Conservation (phyloP, 345 rosid genomes). For the Cardamine occulta region DNA sequence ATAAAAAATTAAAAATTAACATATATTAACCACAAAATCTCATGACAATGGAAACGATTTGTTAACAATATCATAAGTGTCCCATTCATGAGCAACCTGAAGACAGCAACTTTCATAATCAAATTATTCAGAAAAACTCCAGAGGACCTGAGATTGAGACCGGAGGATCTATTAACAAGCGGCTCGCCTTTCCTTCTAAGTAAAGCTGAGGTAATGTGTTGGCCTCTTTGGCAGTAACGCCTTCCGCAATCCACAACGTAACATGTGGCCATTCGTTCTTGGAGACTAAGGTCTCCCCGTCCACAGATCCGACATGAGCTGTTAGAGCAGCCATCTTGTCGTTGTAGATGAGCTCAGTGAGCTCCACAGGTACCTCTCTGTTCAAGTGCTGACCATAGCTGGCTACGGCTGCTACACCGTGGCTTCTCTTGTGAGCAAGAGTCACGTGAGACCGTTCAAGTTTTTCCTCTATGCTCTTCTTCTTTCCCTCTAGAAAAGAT, state of each 20-base stretch:
- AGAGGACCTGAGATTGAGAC: constrained; percentile 65
- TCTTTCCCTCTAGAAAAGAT: constrained; percentile 57
- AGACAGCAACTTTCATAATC: constrained; percentile 8
- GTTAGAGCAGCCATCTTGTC: constrained; percentile 81
- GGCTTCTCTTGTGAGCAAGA: constrained; percentile 94
- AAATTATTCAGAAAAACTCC: constrained; percentile 56
- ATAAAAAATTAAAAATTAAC: neutral
- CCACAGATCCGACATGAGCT: constrained; percentile 67
- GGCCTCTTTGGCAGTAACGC: constrained; percentile 76
- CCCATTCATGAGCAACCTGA: constrained; percentile 26
- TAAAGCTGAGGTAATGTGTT: constrained; percentile 65
- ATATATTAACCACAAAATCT: constrained; percentile 35
- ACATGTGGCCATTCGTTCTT: constrained; percentile 91
- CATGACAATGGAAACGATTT: constrained; percentile 24
- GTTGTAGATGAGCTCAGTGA: constrained; percentile 70
- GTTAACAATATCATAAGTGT: neutral
- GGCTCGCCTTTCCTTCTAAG: constrained; percentile 72
- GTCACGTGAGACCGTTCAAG: constrained; percentile 74
- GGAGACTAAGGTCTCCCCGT: constrained; percentile 60
- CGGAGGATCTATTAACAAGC: constrained; percentile 69
- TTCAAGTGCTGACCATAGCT: constrained; percentile 56
- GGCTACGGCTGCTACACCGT: constrained; percentile 84
- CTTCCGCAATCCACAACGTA: constrained; percentile 83
- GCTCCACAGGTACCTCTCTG: constrained; percentile 65
- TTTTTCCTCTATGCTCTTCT: constrained; percentile 53